Evolutionary conservation across 2,329 filamentous ascomycete genomes (phyloP), one percentile per base, ranked within the genome.

Genomic region (Monosporascus sp.): DNA sequence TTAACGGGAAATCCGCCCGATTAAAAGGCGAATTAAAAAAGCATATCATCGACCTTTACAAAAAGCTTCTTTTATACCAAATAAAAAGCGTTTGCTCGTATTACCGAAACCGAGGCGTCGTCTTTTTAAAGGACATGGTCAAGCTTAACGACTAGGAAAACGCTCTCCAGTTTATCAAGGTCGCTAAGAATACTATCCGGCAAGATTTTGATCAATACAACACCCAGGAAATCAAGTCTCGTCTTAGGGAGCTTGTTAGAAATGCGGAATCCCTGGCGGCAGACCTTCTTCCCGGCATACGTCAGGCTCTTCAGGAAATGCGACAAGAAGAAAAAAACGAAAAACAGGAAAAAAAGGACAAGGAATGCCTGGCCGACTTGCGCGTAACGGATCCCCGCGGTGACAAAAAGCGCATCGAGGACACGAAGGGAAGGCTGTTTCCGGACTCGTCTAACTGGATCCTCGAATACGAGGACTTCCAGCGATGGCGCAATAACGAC

Each of bases 81-180:
- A 74, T 75, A 52, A 72, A 70, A 59, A 75, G 70, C 52, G 60
- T 72, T 47, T 70, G 62, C 50, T 66, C 60, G 6, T 74, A 69
- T 59, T 65, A 70, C 55, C 62, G 64, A 14, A 62, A 68, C 27
- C 64, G 58, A 45, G 49, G 56, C 6, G 19, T 60, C 7, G 60
- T 58, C 9, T 64, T 72, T 41, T 48, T 70, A 16, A 57, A 66
- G 26, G 63, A 65, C 47, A 48, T 70, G 3, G 8, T 68, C 7
- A 64, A 64, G 24, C 51, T 67, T 4, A 66, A 75, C 55, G 64
- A 72, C 53, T 75, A 70, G 72, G 62, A 62, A 26, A 60, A 61
- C 19, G 50, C 64, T 52, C 48, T 72, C 9, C 54, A 64, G 14
- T 43, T 40, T n/a, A 61, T 74, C 51, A 59, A 59, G 24, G 54